Evolutionary conservation across 768 basidiomycete genomes (phyloP).

Genomic region (Rossbeevera mucosa): DNA sequence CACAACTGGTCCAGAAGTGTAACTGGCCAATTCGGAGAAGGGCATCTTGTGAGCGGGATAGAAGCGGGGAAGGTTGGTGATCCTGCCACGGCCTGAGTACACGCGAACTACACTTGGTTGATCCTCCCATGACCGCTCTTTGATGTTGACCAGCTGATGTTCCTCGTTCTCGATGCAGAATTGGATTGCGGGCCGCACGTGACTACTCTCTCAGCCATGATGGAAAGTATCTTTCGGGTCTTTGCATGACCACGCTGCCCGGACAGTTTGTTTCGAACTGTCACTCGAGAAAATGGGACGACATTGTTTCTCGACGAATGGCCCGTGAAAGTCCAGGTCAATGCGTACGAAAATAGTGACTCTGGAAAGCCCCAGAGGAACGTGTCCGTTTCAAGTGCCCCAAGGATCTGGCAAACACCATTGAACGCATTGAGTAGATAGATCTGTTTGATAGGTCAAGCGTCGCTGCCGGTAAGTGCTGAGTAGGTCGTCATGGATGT

Average conservation of each 20-base stretch:
- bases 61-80: neutral
- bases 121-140: neutral
- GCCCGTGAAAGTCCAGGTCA: conserved; percentile 8
- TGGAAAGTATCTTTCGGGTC: neutral
- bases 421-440: conserved; percentile 14
- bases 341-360: conserved; percentile 9
- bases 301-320: conserved; percentile 1
- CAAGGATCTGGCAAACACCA: conserved; percentile 14
- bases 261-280: neutral
- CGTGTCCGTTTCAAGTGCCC: conserved; percentile 4
- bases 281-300: conserved; percentile 2
- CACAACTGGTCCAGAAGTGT: conserved; percentile 15
- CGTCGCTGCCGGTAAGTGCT: conserved; percentile 7
- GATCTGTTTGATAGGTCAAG: conserved; percentile 13
- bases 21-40: conserved; percentile 1
- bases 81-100: conserved; percentile 1
- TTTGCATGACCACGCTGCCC: conserved; percentile 9
- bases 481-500: neutral
- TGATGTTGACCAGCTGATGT: neutral
- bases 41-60: neutral
- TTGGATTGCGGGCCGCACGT: neutral
- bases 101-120: neutral
- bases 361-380: conserved; percentile 16
- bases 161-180: conserved; percentile 7
- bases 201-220: neutral